Percentiles rank a stretch among this genome's conserved stretches.
Conservation (phyloP, 2,329 filamentous ascomycete species). For the Chaetomiaceae sp. region DNA sequence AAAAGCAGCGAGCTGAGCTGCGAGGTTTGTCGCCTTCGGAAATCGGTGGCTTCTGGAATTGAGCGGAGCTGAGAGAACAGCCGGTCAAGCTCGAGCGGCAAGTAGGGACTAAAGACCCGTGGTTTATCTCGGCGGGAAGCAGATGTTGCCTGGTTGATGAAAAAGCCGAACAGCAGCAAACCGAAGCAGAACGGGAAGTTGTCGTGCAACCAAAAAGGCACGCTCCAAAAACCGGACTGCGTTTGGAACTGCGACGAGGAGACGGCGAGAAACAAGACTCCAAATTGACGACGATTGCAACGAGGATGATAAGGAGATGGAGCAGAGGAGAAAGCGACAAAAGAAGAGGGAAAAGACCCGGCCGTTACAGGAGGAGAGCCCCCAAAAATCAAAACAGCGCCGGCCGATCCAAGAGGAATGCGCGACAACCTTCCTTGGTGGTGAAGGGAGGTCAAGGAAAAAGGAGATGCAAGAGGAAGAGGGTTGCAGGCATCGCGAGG, state of each 20-base stretch:
- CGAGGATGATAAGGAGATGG: conserved; percentile 23
- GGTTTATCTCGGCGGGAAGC: not conserved
- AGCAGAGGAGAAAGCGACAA: conserved; percentile 32
- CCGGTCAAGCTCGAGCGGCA: conserved; percentile 1
- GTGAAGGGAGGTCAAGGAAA: conserved; percentile 29
- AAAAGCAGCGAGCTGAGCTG: conserved; percentile 2
- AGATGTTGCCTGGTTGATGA: not conserved
- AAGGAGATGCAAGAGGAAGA: conserved; percentile 20
- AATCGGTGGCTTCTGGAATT: not conserved
- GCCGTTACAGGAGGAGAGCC: conserved; percentile 38
- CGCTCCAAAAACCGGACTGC: not conserved
- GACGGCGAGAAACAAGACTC: conserved; percentile 12
- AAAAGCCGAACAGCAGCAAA: conserved; percentile 11
- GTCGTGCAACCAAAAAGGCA: conserved; percentile 1
- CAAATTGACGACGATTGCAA: conserved; percentile 20
- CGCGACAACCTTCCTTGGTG: conserved; percentile 33
- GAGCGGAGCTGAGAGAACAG: conserved; percentile 6
- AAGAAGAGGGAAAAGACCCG: conserved; percentile 39
- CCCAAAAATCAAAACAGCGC: conserved; percentile 36
- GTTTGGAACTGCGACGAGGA: conserved; percentile 2
- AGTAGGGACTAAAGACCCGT: not conserved
- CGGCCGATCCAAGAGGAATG: conserved; percentile 36
- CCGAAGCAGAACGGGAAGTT: conserved; percentile 9
- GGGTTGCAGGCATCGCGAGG: conserved; percentile 21
- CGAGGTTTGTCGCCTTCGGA: not conserved